Percentiles rank a stretch among this genome's conserved stretches.
phyloP scores from a whole-genome alignment of 768 basidiomycete species.

The Russula abietina region DNA sequence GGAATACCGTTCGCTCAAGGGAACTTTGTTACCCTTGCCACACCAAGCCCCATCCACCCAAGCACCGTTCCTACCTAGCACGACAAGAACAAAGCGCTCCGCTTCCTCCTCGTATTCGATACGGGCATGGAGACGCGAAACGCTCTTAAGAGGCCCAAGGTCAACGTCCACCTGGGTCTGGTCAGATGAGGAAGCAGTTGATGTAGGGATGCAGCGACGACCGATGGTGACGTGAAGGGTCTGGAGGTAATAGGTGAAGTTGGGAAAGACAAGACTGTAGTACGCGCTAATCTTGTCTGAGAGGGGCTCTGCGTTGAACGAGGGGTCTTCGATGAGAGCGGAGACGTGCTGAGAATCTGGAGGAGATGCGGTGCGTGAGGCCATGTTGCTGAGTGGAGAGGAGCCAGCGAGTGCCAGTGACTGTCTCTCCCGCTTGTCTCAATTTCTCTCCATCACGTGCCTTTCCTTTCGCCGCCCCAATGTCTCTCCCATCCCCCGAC shows the following conservation, averaged over 20 bases:
- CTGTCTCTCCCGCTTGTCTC: background rate
- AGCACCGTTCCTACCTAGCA: slow-evolving; percentile 94
- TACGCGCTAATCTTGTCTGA: slow-evolving; percentile 87
- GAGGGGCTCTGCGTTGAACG: slow-evolving; percentile 27
- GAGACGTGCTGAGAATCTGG: slow-evolving; percentile 30
- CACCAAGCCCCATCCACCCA: slow-evolving; percentile 99
- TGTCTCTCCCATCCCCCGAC: slow-evolving; percentile 40
- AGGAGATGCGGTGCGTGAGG: slow-evolving; percentile 27
- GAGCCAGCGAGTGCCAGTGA: slow-evolving; percentile 5
- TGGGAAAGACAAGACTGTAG: slow-evolving; percentile 88
- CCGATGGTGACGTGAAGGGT: slow-evolving; percentile 93
- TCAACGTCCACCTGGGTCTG: slow-evolving; percentile 72
- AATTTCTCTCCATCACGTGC: slow-evolving; percentile 10
- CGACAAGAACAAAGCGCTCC: slow-evolving; percentile 81
- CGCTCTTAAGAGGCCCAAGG: slow-evolving; percentile 92
- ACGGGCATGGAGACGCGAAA: slow-evolving; percentile 93
- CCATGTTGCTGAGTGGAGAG: slow-evolving; percentile 10
- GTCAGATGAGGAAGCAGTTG: slow-evolving; percentile 55
- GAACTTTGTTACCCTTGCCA: slow-evolving; percentile 79
- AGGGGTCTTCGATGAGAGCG: slow-evolving; percentile 29
- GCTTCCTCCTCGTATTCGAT: slow-evolving; percentile 91
- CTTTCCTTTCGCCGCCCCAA: background rate
- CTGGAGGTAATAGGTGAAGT: slow-evolving; percentile 96
- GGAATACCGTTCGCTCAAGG: slow-evolving; percentile 73
- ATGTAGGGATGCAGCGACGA: slow-evolving; percentile 65